These are phyloP conservation scores for Mycena crocata DNA, from an alignment of 768 basidiomycete species.

Conservation along the genomic window DNA sequence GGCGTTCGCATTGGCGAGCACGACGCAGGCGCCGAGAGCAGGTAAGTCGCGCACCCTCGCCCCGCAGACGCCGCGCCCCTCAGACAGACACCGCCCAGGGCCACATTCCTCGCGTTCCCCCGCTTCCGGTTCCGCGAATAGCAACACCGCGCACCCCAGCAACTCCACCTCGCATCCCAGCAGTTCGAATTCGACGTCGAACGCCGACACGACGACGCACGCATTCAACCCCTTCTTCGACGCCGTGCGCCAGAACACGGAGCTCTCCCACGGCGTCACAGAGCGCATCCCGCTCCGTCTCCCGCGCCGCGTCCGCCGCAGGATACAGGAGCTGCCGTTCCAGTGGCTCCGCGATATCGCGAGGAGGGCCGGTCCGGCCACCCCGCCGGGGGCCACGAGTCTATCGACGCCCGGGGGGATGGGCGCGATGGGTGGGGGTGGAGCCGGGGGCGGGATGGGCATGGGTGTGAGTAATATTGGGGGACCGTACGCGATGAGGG, in stretches of 20 bases:
- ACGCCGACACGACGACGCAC: constrained; percentile 25
- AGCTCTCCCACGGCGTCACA: constrained; percentile 79
- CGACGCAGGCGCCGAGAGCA: constrained; percentile 45
- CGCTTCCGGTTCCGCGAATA: constrained; percentile 39
- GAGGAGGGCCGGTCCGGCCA: constrained; percentile 52
- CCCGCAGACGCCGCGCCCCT: constrained; percentile 3
- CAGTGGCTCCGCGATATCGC: constrained; percentile 84
- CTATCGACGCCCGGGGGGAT: background rate
- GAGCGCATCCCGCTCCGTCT: constrained; percentile 85
- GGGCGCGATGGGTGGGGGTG: background rate
- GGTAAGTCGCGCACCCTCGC: constrained; percentile 37
- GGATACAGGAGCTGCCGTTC: constrained; percentile 83
- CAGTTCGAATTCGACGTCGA: background rate
- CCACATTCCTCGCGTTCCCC: constrained; percentile 10
- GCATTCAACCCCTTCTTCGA: constrained; percentile 95
- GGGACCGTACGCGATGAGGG: background rate
- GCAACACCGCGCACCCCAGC: background rate
- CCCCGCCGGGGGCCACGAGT: constrained; percentile 11
- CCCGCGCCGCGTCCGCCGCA: constrained; percentile 59
- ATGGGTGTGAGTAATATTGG: background rate
- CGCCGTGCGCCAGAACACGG: constrained; percentile 88
- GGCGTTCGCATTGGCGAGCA: constrained; percentile 69
- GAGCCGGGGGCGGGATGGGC: too few species aligned
- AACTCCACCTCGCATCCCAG: background rate
- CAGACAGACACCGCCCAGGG: constrained; percentile 2